Evolutionary conservation across 305 asterid species (phyloP), one percentile per base, ranked within the genome.

Genomic region (Petunia hybrid): DNA sequence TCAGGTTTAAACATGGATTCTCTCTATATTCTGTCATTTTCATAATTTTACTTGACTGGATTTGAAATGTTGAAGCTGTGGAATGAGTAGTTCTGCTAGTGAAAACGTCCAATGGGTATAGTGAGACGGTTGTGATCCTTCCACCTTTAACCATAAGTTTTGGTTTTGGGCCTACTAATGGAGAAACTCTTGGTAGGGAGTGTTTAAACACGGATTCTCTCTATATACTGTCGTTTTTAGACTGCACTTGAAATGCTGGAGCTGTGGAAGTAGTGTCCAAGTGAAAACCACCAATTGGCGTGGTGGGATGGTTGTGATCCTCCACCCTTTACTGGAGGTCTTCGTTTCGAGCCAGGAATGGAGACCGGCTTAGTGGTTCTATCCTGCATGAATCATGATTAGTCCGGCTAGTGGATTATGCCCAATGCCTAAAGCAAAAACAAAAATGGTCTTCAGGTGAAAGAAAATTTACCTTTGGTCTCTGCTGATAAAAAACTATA

Each of bases 1-100:
- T 73, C 61, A 48, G 13, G 45, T 48, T 16, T 73, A 73, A 14
- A 12, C 63, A 73, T 13, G 63, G 46, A 51, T 73, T 73, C 36
- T 51, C 43, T 7, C 14, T 53, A 73, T 73, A 12, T 73, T 13
- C 46, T 73, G 14, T 36, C 78, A 35, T 73, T 73, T 73, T 6
- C 8, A 10, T 73, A 51, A 73, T 12, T 73, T 6, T 73, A 51
- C n/a, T 73, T 6, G 3, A 73, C 43, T 31, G 35, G 16, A 63
- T 4, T 63, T 36, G 3, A 63, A 4, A 63, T 63, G 43, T 13
- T 63, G 69, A 63, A 73, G 46, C 36, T 51, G 43, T 71, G 36
- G 14, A 48, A 71, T 57, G 35, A 48, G 2, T 73, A 35, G 6
- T 73, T 57, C 63, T 57, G 31, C 78, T 12, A 5, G 62, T 73